Evolutionary conservation across 1,284 basidiomycete species (phyloP), one percentile per base, ranked within the genome.

Genomic region (Xanthoconium separans): DNA sequence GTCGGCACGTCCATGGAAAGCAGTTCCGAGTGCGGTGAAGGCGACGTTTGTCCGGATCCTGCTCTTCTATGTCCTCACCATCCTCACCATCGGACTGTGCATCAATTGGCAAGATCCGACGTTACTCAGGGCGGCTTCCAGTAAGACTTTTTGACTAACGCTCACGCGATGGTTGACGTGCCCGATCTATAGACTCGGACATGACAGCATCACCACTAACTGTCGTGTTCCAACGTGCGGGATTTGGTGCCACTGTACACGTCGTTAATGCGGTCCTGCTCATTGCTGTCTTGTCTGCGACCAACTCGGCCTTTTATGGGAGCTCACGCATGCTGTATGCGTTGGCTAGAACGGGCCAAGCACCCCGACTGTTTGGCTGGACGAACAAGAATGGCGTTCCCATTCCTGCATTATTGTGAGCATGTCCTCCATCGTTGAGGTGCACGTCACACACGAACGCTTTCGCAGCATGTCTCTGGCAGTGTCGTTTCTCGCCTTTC

Each of bases 21-120:
- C 82, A 11, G 81, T 89, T 4, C 87, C 87, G 24, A 76, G 77
- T 22, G 88, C 88, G 0, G 82, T 89, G 68, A 83, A 81, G 58
- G 80, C 83, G 11, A 87, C 87, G 4, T 89, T 88, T 70, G 76
- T 80, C 72, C 79, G 85, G 47, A 81, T 87, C 52, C 65, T 86
- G 47, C 65, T 87, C 30, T 86, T 87, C 63, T 87, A 87, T 62
- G 62, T 82, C 58, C 70, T 83, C 18, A 76, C 79, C 5, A 80
- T 83, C 57, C 63, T 83, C 37, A 78, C 79, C 8, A 83, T 85
- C 50, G 80, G 81, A 15, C 57, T 82, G 33, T 79, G 78, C 57
- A 82, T 82, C 65, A 82, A 81, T 61, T 75, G 77, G 62, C 63
- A 70, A 27, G 81, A 82, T 61, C 71, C 73, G 27, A 80, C 77